Evolutionary conservation across 257 asterid species (phyloP).

Genomic region (Ligustrum vulgare): DNA sequence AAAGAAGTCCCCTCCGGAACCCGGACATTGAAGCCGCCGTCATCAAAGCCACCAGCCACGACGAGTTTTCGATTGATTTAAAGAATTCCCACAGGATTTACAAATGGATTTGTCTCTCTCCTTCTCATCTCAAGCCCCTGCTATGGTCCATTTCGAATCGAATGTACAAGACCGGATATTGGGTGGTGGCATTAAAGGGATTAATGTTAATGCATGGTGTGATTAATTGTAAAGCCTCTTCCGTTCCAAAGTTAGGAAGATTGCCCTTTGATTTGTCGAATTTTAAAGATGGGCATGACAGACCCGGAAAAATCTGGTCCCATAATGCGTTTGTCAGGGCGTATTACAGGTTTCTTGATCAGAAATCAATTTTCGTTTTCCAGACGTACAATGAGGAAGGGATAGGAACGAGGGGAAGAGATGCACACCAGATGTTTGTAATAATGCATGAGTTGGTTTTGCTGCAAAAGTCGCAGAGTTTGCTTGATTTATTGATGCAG

Average conservation of each 20-base stretch:
- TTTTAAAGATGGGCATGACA: background rate
- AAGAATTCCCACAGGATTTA: constrained; percentile 32
- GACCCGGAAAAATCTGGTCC: background rate
- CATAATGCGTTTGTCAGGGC: constrained; percentile 3
- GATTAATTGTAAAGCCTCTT: background rate
- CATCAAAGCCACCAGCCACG: constrained; percentile 40
- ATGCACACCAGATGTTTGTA: background rate
- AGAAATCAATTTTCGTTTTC: background rate
- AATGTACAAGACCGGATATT: constrained; percentile 33
- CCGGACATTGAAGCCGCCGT: constrained; percentile 41
- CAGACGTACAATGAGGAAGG: background rate
- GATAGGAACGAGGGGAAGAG: background rate
- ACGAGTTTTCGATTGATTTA: constrained; percentile 24
- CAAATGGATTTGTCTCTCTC: constrained; percentile 38
- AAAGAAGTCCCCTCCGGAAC: constrained; percentile 36
- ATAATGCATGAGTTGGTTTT: constrained; percentile 33
- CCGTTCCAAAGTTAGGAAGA: background rate
- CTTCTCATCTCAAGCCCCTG: constrained; percentile 37
- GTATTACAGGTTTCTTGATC: background rate
- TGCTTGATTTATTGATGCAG: constrained; percentile 41
- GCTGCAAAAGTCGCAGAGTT: constrained; percentile 35
- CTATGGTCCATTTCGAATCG: constrained; percentile 35
- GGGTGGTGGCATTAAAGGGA: constrained; percentile 44
- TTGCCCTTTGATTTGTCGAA: constrained; percentile 1
- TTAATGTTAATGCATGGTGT: constrained; percentile 21